phyloP scores from a whole-genome alignment of 257 asterid species.

The Nicotiana benthamiana region DNA sequence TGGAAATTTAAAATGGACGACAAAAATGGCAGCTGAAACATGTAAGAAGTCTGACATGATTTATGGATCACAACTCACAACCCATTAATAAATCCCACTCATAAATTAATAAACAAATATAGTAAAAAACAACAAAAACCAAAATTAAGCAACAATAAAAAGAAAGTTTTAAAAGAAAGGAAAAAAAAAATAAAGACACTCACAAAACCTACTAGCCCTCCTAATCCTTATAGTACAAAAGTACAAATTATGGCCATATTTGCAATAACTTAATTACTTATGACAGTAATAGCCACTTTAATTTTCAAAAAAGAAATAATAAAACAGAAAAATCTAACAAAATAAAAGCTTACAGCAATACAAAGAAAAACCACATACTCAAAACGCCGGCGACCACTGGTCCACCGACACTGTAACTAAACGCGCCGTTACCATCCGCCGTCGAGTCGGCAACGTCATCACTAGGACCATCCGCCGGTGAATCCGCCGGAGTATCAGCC shows the following conservation, averaged over 20 bases:
- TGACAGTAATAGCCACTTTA: not conserved
- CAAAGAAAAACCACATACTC: not conserved
- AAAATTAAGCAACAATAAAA: not conserved
- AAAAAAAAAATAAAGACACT: not conserved
- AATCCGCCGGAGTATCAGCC: conserved; percentile 27
- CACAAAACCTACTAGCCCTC: not conserved
- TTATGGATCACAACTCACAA: not conserved
- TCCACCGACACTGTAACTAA: not conserved
- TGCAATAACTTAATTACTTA: not conserved
- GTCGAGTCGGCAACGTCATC: conserved; percentile 36
- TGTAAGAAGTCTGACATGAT: not conserved
- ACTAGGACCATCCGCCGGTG: conserved; percentile 47
- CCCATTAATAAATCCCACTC: not conserved
- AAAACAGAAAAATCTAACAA: not conserved
- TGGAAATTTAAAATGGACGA: not conserved
- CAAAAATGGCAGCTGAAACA: not conserved
- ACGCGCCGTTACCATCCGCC: conserved; percentile 18
- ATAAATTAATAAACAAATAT: not conserved
- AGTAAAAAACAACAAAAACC: not conserved
- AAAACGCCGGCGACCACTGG: not conserved
- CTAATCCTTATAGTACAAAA: not conserved
- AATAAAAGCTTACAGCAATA: not conserved
- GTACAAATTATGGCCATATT: not conserved
- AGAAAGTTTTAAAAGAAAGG: not conserved
- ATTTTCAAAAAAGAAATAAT: not conserved